Percentiles rank a stretch among this genome's conserved stretches.
phyloP scores from a whole-genome alignment of 257 asterid genomes.

The Nicotiana otophora region DNA sequence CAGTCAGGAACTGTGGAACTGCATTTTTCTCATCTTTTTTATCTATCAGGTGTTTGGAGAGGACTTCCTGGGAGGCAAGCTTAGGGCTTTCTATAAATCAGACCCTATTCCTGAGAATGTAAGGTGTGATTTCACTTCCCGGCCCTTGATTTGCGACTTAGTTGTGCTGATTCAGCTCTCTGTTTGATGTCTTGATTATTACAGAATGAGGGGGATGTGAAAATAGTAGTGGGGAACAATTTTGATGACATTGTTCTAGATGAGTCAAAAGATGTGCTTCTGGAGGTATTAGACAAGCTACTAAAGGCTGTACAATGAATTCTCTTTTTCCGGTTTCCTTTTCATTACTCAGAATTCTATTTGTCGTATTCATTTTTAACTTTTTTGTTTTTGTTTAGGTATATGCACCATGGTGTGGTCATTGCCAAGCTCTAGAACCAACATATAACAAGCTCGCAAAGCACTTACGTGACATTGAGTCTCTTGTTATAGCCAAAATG shows the following conservation, averaged over 20 bases:
- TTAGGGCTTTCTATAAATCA: slow-evolving; percentile 76
- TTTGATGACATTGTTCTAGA: slow-evolving; percentile 90
- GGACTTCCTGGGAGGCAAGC: slow-evolving; percentile 64
- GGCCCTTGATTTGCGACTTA: background rate
- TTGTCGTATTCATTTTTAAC: background rate
- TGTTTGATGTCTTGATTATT: background rate
- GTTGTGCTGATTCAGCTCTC: background rate
- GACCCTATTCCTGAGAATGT: slow-evolving; percentile 83
- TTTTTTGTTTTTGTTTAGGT: slow-evolving; percentile 31
- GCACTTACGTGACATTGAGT: slow-evolving; percentile 60
- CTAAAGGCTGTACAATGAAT: background rate
- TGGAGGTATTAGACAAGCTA: slow-evolving; percentile 54
- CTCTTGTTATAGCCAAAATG: slow-evolving; percentile 87
- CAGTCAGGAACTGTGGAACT: background rate
- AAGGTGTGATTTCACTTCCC: slow-evolving; percentile 21
- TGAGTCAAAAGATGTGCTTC: slow-evolving; percentile 97
- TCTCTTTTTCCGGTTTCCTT: background rate
- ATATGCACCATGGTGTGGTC: slow-evolving; percentile 99
- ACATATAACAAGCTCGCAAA: slow-evolving; percentile 82
- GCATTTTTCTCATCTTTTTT: background rate
- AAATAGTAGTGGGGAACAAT: slow-evolving; percentile 83
- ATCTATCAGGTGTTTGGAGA: slow-evolving; percentile 61
- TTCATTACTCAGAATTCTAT: background rate
- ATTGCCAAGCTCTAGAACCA: slow-evolving; percentile 92
- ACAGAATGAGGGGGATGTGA: slow-evolving; percentile 90